These are phyloP conservation scores for Boletus vermiculosoides DNA, from an alignment of 768 basidiomycete genomes.

Conservation along the genomic window DNA sequence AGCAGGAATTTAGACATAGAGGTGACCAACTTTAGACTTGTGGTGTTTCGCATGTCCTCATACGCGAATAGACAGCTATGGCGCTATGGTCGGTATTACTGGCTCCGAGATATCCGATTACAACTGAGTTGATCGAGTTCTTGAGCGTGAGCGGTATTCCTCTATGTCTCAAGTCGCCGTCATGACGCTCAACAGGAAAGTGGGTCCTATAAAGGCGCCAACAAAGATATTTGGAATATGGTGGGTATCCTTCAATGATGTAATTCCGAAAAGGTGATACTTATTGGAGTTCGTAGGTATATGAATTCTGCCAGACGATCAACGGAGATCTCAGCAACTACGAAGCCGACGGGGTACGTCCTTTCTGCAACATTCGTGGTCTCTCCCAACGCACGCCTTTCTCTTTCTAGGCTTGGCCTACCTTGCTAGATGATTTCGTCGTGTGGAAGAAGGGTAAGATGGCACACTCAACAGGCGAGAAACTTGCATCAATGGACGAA, in stretches of 20 bases:
- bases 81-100: slow-evolving; percentile 79
- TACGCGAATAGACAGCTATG: slow-evolving; percentile 51
- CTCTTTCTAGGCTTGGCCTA: slow-evolving; percentile 71
- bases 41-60: not conserved
- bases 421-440: slow-evolving; percentile 77
- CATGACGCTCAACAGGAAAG: slow-evolving; percentile 33
- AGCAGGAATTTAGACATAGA: slow-evolving; percentile 82
- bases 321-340: slow-evolving; percentile 61
- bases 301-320: slow-evolving; percentile 72
- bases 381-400: not conserved
- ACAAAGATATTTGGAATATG: slow-evolving; percentile 88
- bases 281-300: slow-evolving; percentile 46
- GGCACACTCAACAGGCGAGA: slow-evolving; percentile 2
- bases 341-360: slow-evolving; percentile 70
- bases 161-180: not conserved
- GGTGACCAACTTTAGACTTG: slow-evolving; percentile 38
- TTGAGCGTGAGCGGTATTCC: slow-evolving; percentile 50
- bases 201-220: slow-evolving; percentile 69
- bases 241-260: slow-evolving; percentile 37
- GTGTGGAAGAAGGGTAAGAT: slow-evolving; percentile 51
- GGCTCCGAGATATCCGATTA: slow-evolving; percentile 62
- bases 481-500: not conserved
- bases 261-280: not conserved
- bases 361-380: not conserved
- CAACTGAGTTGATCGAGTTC: slow-evolving; percentile 63